Evolutionary conservation across 495 filamentous ascomycete species (phyloP).

Genomic region (Haplographium delicatum): DNA sequence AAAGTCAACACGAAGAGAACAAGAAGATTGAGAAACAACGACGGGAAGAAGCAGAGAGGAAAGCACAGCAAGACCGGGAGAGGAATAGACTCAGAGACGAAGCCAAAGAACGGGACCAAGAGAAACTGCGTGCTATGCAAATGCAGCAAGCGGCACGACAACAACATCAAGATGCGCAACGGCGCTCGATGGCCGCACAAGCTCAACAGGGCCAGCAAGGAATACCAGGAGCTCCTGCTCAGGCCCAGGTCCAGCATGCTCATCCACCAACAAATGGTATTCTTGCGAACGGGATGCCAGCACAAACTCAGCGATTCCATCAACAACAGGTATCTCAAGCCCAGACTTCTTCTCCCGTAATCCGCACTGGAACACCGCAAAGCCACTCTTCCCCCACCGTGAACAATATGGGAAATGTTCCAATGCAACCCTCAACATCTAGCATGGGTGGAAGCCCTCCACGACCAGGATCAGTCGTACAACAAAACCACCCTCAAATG

Average conservation of each 20-base stretch:
- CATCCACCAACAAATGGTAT: slow-evolving; percentile 38
- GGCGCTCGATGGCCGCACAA: slow-evolving; percentile 11
- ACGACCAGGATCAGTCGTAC: slow-evolving; percentile 70
- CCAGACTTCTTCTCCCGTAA: slow-evolving; percentile 70
- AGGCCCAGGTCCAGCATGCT: slow-evolving; percentile 27
- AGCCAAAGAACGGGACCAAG: slow-evolving; percentile 27
- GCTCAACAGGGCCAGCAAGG: slow-evolving; percentile 26
- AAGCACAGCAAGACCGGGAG: slow-evolving; percentile 46
- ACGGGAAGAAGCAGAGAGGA: slow-evolving; percentile 62
- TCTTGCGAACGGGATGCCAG: slow-evolving; percentile 40
- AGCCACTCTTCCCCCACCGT: slow-evolving; percentile 72
- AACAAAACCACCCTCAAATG: slow-evolving; percentile 59
- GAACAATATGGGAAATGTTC: slow-evolving; percentile 52
- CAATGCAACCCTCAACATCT: slow-evolving; percentile 77
- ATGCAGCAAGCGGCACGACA: slow-evolving; percentile 34
- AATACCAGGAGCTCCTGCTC: slow-evolving; percentile 9
- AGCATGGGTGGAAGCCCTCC: slow-evolving; percentile 74
- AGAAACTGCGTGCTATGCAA: slow-evolving; percentile 28
- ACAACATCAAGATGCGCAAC: slow-evolving; percentile 27
- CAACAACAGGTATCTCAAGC: slow-evolving; percentile 58
- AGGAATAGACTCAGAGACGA: slow-evolving; percentile 35
- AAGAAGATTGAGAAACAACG: slow-evolving; percentile 54
- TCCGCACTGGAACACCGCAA: slow-evolving; percentile 75
- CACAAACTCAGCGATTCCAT: slow-evolving; percentile 53
- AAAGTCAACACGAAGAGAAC: slow-evolving; percentile 67